phyloP scores from a whole-genome alignment of 805 yeast genomes.

The Saturnispora quitensis region DNA sequence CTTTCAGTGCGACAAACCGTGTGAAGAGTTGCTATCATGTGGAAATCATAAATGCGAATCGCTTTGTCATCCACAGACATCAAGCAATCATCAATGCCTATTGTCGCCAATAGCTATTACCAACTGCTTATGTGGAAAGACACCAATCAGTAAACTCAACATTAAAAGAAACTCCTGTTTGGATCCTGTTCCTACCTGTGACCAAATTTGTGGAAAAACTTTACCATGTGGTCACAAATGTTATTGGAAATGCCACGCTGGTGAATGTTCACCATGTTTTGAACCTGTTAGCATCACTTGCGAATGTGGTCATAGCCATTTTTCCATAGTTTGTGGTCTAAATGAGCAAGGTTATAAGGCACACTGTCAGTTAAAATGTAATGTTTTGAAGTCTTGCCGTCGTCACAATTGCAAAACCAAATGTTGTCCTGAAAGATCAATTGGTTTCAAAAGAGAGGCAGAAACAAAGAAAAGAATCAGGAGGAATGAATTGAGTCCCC shows the following conservation, averaged over 20 bases:
- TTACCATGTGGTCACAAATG: constrained; percentile 71
- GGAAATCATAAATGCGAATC: constrained; percentile 44
- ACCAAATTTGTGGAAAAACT: constrained; percentile 48
- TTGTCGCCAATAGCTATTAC: constrained; percentile 49
- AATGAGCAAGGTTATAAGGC: constrained; percentile 45
- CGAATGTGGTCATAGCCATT: constrained; percentile 50
- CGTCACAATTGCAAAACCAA: constrained; percentile 62
- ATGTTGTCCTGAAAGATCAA: constrained; percentile 64
- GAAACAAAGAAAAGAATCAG: constrained; percentile 39
- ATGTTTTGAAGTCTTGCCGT: constrained; percentile 67
- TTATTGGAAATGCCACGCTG: constrained; percentile 63
- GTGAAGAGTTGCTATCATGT: constrained; percentile 52
- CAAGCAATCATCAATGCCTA: constrained; percentile 40
- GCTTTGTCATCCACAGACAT: constrained; percentile 44
- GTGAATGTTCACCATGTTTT: constrained; percentile 61
- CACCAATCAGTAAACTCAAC: constrained; percentile 16
- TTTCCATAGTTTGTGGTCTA: constrained; percentile 55
- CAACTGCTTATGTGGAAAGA: constrained; percentile 77
- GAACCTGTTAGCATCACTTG: constrained; percentile 46
- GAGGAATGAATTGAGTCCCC: constrained; percentile 30
- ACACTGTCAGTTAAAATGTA: constrained; percentile 61
- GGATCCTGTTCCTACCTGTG: constrained; percentile 76
- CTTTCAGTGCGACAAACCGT: constrained; percentile 37
- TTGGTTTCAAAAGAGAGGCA: constrained; percentile 50
- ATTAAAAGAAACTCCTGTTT: constrained; percentile 52